phyloP scores from a whole-genome alignment of 2,329 filamentous ascomycete species.

The Colletotrichum sp. region DNA sequence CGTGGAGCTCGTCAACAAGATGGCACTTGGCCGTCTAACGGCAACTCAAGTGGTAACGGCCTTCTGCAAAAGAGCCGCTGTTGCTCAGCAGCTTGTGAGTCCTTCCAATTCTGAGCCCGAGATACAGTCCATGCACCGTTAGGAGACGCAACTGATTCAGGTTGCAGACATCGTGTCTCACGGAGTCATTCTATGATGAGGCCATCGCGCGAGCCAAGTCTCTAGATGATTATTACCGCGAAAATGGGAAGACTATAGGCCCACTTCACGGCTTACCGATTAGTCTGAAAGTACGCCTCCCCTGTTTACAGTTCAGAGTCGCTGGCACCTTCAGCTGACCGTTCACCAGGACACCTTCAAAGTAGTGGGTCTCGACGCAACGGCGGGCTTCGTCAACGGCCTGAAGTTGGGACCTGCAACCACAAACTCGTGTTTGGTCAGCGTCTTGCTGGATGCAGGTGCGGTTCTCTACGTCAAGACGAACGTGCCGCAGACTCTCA shows the following conservation, averaged over 20 bases:
- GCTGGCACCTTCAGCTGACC: background rate
- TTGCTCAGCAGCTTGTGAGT: background rate
- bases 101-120: background rate
- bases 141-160: background rate
- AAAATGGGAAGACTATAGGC: background rate
- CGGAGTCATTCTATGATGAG: background rate
- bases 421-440: background rate
- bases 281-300: background rate
- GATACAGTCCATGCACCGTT: rapidly evolving
- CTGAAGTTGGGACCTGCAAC: background rate
- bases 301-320: background rate
- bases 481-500: background rate
- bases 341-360: background rate
- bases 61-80: background rate
- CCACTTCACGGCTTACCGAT: background rate
- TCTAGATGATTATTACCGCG: background rate
- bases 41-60: background rate
- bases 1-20: background rate
- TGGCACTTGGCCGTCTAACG: background rate
- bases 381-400: background rate
- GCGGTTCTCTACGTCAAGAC: background rate
- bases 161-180: background rate
- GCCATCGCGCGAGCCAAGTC: background rate
- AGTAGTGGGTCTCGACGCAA: background rate
- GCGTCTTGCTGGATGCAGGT: background rate